Evolutionary conservation across 2,329 filamentous ascomycete genomes (phyloP).

Genomic region (Claviceps pazoutovae): DNA sequence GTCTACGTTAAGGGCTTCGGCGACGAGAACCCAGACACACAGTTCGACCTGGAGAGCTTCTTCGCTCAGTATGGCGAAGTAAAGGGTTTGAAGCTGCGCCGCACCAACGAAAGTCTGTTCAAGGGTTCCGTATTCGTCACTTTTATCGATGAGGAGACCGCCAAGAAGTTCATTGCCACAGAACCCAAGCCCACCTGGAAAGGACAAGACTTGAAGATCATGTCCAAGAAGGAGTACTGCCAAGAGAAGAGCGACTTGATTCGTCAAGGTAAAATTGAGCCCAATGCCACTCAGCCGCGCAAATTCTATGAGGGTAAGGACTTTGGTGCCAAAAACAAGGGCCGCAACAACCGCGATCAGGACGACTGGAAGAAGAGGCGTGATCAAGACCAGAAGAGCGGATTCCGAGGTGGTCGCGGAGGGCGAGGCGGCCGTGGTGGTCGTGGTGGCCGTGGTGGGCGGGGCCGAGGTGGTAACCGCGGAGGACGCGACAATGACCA

Average conservation of each 20-base stretch:
- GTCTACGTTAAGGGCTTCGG: conserved; percentile 94
- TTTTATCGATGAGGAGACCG: conserved; percentile 65
- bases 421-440: conserved; percentile 28
- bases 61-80: conserved; percentile 69
- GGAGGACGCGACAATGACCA: conserved; percentile 16
- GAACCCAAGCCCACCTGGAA: conserved; percentile 78
- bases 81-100: conserved; percentile 76
- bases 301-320: conserved; percentile 37
- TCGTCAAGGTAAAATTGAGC: conserved; percentile 52
- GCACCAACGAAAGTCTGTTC: conserved; percentile 58
- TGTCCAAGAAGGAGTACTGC: conserved; percentile 79
- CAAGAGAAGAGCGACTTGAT: conserved; percentile 64
- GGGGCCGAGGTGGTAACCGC: conserved; percentile 28
- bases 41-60: conserved; percentile 89
- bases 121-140: conserved; percentile 96
- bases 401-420: conserved; percentile 37
- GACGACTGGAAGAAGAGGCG: conserved; percentile 53
- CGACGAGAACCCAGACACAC: conserved; percentile 65
- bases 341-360: conserved; percentile 29
- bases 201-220: conserved; percentile 63
- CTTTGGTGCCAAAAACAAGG: conserved; percentile 11
- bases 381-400: conserved; percentile 46
- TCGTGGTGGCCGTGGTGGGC: conserved; percentile 28
- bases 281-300: conserved; percentile 30
- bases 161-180: conserved; percentile 64